Percentiles rank a stretch among this genome's conserved stretches.
phyloP scores from a whole-genome alignment of 2,329 filamentous ascomycete genomes.

The Aspergillus persii region DNA sequence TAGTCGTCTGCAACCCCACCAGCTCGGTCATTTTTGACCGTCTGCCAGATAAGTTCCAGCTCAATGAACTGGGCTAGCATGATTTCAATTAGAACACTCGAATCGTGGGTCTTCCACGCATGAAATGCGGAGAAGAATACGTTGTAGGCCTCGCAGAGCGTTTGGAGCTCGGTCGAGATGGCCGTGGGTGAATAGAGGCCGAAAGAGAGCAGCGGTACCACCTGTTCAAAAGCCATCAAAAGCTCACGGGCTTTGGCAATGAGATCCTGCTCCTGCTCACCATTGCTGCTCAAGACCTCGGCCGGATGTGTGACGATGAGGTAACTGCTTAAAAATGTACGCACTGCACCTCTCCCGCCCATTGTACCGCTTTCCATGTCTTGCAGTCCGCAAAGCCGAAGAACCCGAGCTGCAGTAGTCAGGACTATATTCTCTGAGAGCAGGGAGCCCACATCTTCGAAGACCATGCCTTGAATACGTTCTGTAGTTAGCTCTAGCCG shows the following conservation, averaged over 20 bases:
- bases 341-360: constrained; percentile 51
- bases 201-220: constrained; percentile 49
- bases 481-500: constrained; percentile 54
- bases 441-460: constrained; percentile 58
- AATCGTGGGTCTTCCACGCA: constrained; percentile 65
- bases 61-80: constrained; percentile 67
- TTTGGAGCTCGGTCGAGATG: constrained; percentile 48
- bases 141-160: constrained; percentile 56
- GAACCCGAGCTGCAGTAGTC: constrained; percentile 52
- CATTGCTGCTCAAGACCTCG: constrained; percentile 59
- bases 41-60: constrained; percentile 65
- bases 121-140: constrained; percentile 63
- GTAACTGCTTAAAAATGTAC: constrained; percentile 63
- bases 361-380: constrained; percentile 50
- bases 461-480: constrained; percentile 51
- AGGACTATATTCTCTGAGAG: constrained; percentile 57
- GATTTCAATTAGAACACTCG: constrained; percentile 60
- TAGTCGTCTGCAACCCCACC: constrained; percentile 64
- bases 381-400: constrained; percentile 56
- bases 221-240: constrained; percentile 55
- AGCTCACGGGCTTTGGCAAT: constrained; percentile 61
- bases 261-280: constrained; percentile 61
- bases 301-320: constrained; percentile 61
- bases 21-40: constrained; percentile 61
- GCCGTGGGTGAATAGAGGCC: constrained; percentile 37